phyloP scores from a whole-genome alignment of 352 stramenopile species.

The Plasmopara viticola region DNA sequence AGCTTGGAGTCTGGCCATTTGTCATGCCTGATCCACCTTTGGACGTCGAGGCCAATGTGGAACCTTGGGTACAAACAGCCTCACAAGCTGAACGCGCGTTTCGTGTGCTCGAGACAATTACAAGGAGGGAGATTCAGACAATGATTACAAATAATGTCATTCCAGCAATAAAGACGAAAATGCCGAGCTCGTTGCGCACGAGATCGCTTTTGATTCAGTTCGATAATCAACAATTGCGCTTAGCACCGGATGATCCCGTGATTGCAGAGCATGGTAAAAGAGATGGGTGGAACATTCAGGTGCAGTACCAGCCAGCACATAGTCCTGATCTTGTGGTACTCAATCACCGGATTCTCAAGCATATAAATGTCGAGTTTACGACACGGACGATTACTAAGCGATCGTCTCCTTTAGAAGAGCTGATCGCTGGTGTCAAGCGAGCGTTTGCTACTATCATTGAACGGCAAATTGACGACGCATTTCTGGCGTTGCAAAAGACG shows the following conservation, averaged over 20 bases:
- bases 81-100: slow-evolving; percentile 10
- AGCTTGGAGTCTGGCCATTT: slow-evolving; percentile 37
- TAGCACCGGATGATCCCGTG: slow-evolving; percentile 27
- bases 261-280: slow-evolving; percentile 21
- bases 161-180: slow-evolving; percentile 33
- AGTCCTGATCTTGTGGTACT: slow-evolving; percentile 34
- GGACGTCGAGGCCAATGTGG: slow-evolving; percentile 2
- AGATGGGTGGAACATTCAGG: slow-evolving; percentile 30
- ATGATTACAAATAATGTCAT: slow-evolving; percentile 30
- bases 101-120: slow-evolving; percentile 20
- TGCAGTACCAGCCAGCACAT: slow-evolving; percentile 38
- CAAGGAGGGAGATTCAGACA: slow-evolving; percentile 29
- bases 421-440: slow-evolving; percentile 21
- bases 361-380: slow-evolving; percentile 18
- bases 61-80: slow-evolving; percentile 8
- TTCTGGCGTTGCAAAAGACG: slow-evolving; percentile 30
- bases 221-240: slow-evolving; percentile 34
- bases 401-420: slow-evolving; percentile 17
- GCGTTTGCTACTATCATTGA: slow-evolving; percentile 19
- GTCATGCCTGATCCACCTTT: slow-evolving; percentile 12
- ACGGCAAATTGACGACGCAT: slow-evolving; percentile 21
- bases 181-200: slow-evolving; percentile 18
- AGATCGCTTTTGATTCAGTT: slow-evolving; percentile 28
- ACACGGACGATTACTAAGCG: slow-evolving; percentile 4
- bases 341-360: slow-evolving; percentile 27